Evolutionary conservation across 1,284 basidiomycete genomes (phyloP).

Genomic region (Cutaneotrichosporon curvatum): DNA sequence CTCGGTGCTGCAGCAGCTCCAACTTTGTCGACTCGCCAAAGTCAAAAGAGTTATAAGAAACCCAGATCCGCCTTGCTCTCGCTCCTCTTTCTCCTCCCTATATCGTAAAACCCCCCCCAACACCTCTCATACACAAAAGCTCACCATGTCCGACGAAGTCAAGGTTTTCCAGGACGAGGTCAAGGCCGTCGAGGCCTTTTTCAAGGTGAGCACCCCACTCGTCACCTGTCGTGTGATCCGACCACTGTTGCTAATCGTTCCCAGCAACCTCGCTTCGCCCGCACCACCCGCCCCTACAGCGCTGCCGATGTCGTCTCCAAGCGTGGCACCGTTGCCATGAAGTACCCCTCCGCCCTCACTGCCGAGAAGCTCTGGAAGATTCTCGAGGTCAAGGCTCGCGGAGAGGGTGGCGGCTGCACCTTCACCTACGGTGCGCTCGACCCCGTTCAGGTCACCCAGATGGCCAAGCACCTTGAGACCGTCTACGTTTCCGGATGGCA

Average conservation of each 20-base stretch:
- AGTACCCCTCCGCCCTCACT: conserved; percentile 77
- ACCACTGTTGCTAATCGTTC: conserved; percentile 1
- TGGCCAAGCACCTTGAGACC: conserved; percentile 89
- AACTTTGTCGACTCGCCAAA: too few relatives aligned
- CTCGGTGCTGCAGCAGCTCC: too few relatives aligned
- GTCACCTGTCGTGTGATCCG: background rate
- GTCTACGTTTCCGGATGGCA: conserved; percentile 97
- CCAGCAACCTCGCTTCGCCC: conserved; percentile 76
- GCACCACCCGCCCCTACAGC: conserved; percentile 81
- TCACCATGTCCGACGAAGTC: conserved; percentile 19
- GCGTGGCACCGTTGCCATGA: conserved; percentile 76
- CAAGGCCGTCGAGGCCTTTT: conserved; percentile 79
- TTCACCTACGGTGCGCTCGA: conserved; percentile 89
- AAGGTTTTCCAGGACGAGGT: conserved; percentile 72
- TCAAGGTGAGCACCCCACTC: conserved; percentile 59
- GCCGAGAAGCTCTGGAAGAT: conserved; percentile 78
- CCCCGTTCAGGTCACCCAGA: conserved; percentile 89
- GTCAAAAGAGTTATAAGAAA: background rate
- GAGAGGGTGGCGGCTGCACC: conserved; percentile 44
- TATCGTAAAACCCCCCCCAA: background rate
- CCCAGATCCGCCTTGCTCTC: background rate
- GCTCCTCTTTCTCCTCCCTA: background rate
- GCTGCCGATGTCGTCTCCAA: conserved; percentile 90
- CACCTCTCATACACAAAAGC: background rate
- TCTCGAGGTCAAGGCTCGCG: conserved; percentile 46